Evolutionary conservation across 2,329 filamentous ascomycete species (phyloP), one percentile per base, ranked within the genome.

Genomic region (Graphilbum fragrans): DNA sequence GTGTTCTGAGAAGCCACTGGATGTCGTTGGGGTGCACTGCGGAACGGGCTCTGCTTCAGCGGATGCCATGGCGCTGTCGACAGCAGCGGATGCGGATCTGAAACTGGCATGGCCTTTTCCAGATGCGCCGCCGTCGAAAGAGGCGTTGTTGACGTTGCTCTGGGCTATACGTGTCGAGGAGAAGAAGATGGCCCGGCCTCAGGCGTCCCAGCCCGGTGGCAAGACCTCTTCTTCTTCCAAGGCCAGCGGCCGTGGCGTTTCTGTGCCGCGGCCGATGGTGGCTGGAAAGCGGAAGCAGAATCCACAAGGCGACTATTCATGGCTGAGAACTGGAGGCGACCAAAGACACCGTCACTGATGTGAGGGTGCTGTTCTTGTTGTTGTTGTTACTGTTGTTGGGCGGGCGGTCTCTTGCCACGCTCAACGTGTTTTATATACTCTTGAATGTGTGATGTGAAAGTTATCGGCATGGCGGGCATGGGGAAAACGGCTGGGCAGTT

Each of bases 1-100:
- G 60, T 76, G 73, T 47, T 53, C 54, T 77, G 65, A 77, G 61
- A 62, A 67, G 64, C 54, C 38, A 16, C 41, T 58, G 54, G 63
- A 69, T 51, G 59, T 50, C 46, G 42, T 64, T 53, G 63, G 57
- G 60, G 65, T 64, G 61, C 63, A 55, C 52, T 58, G 54, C 51
- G 64, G 53, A 37, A 53, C 55, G 47, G 52, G 37, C 20, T 43
- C 49, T 37, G 53, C 48, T 45, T 20, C 31, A 20, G 17, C 23
- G 10, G 31, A 25, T 16, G 18, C 35, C 35, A 52, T 49, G 52
- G 55, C 47, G 57, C 61, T 49, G 58, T 55, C 47, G 41, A 44
- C 48, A 52, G 49, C 38, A 39, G 5, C 6, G 9, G 50, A 42
- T 32, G 50, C 50, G 46, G 50, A 49, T 34, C 37, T 45, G n/a